Evolutionary conservation across 1,139 yeast species (phyloP).

Genomic region (Pichia terricola): DNA sequence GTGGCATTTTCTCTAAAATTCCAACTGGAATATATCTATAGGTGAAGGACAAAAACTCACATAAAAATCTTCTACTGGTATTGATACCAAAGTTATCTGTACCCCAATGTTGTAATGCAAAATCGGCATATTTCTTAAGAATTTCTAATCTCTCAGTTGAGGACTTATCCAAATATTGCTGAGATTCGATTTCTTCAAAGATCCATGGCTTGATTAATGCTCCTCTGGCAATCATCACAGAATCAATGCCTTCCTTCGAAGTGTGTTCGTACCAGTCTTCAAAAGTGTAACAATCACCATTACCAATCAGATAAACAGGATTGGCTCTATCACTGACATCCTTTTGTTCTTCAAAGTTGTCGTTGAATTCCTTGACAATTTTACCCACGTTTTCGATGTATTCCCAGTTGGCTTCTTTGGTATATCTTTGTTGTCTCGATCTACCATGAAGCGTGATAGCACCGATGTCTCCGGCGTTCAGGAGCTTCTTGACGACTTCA

Average conservation of each 20-base stretch:
- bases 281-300: slow-evolving; percentile 83
- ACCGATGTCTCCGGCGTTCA: slow-evolving; percentile 58
- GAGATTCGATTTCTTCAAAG: slow-evolving; percentile 86
- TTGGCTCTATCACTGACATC: slow-evolving; percentile 39
- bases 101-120: slow-evolving; percentile 96
- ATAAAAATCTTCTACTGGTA: slow-evolving; percentile 78
- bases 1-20: slow-evolving; percentile 78
- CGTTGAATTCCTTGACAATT: slow-evolving; percentile 50
- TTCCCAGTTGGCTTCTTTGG: slow-evolving; percentile 87
- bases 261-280: slow-evolving; percentile 86
- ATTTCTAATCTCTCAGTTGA: slow-evolving; percentile 82
- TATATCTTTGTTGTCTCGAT: slow-evolving; percentile 90
- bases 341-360: slow-evolving; percentile 45
- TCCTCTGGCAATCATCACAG: slow-evolving; percentile 97
- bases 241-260: slow-evolving; percentile 65
- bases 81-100: slow-evolving; percentile 91
- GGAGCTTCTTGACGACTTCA: slow-evolving; percentile 56
- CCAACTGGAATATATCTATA: slow-evolving; percentile 94
- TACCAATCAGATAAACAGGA: slow-evolving; percentile 64
- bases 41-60: slow-evolving; percentile 90
- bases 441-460: slow-evolving; percentile 95
- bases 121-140: slow-evolving; percentile 57
- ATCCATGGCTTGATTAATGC: slow-evolving; percentile 98
- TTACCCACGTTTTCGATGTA: slow-evolving; percentile 71
- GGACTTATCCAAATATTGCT: slow-evolving; percentile 82